These are phyloP conservation scores for Fusarium sp. DNA, from an alignment of 2,329 filamentous ascomycete species.

Conservation along the genomic window DNA sequence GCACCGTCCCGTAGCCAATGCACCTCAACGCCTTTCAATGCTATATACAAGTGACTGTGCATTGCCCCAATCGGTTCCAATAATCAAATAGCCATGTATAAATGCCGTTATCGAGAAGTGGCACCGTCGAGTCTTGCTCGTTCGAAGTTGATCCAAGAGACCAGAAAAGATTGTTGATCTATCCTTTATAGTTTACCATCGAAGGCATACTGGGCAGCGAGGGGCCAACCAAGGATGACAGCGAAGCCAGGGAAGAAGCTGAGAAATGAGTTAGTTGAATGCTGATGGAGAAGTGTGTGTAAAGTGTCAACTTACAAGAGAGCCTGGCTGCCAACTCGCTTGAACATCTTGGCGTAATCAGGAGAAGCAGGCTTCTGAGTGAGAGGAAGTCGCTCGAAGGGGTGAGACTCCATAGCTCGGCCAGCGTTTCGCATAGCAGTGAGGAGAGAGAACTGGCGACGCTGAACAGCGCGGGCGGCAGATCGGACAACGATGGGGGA, in stretches of 20 bases:
- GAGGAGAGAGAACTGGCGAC: constrained; percentile 54
- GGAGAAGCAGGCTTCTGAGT: constrained; percentile 46
- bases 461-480: constrained; percentile 47
- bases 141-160: constrained; percentile 27
- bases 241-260: constrained; percentile 54
- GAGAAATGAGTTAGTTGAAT: constrained; percentile 20
- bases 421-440: constrained; percentile 50
- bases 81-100: constrained; percentile 18
- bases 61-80: constrained; percentile 33
- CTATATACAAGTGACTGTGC: constrained; percentile 48
- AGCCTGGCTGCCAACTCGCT: constrained; percentile 50
- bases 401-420: constrained; percentile 53
- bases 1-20: constrained; percentile 41
- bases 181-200: constrained; percentile 51
- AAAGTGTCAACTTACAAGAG: constrained; percentile 49
- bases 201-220: constrained; percentile 45
- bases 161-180: constrained; percentile 4
- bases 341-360: constrained; percentile 52
- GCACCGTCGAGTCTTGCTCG: constrained; percentile 38
- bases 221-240: constrained; percentile 54
- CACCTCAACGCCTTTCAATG: constrained; percentile 49
- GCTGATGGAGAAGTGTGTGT: not conserved
- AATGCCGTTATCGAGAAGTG: constrained; percentile 27
- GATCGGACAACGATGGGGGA: constrained; percentile 48
- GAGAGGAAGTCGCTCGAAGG: constrained; percentile 52